Conservation (phyloP, 208 protist species). For the Vickermania spadyakhi region DNA sequence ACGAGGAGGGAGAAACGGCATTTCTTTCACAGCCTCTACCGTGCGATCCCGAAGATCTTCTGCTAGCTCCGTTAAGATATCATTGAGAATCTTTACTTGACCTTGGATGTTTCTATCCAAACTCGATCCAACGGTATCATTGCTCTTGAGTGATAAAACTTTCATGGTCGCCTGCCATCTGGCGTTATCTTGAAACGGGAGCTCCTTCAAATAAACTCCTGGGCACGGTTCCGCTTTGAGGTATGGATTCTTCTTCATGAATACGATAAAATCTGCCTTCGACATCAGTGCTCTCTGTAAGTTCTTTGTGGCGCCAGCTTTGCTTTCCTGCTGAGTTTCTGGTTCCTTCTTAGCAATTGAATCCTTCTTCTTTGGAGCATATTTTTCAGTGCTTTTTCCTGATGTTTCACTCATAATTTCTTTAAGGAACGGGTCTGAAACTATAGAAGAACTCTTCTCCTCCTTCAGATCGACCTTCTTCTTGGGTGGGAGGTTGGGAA, state of each 20-base stretch:
- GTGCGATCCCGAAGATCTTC: slow-evolving; percentile 17
- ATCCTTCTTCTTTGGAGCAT: too few relatives aligned
- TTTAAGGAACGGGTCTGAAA: neutral
- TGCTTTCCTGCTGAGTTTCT: neutral
- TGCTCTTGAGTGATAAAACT: neutral
- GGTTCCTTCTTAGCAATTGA: neutral
- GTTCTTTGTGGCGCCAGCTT: neutral
- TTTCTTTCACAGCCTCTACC: slow-evolving; percentile 7
- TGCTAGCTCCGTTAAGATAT: slow-evolving; percentile 9
- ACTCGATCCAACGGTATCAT: neutral
- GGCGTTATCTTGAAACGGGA: neutral
- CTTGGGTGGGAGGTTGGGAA: neutral
- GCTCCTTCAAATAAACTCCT: neutral
- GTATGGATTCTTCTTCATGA: neutral
- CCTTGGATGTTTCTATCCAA: slow-evolving; percentile 5
- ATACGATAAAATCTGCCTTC: neutral
- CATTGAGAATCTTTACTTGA: slow-evolving; percentile 1
- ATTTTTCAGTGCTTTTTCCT: neutral
- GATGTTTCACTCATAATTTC: neutral
- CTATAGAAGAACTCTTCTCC: neutral
- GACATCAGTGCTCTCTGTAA: neutral
- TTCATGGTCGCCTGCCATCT: neutral
- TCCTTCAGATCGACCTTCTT: neutral
- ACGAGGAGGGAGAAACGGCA: slow-evolving; percentile 29
- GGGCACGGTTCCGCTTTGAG: neutral